Evolutionary conservation across 805 yeast genomes (phyloP), one percentile per base, ranked within the genome.

Genomic region (Saccharomycopsis oosterbeekiorum): DNA sequence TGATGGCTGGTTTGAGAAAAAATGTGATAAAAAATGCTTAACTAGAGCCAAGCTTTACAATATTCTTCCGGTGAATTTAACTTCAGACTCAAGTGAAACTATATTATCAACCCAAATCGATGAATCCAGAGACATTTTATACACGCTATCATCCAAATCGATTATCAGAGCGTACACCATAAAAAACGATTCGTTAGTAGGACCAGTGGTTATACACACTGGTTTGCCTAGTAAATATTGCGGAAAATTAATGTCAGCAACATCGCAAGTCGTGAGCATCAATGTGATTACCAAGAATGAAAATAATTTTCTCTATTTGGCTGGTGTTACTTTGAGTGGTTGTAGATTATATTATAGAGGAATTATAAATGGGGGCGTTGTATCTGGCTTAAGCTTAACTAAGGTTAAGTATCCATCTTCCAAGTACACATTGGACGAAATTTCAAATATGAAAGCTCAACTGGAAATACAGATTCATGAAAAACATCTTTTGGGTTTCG

Each of bases 1-100:
- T 29, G 94, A 90, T 56, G 86, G 89, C 60, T 93, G 97, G 89
- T 90, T 90, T 70, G 83, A 85, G 65, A 86, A 88, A 68, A 88
- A 85, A 67, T 88, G 96, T 69, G 84, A 83, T 67, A 91, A 91
- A 71, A 83, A 86, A 50, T 90, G 97, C 70, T 78, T 89, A 60
- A 90, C 97, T 54, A 84, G 83, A 73, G 82, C 82, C 66, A 84
- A 78, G 0, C 71, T 85, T 51, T 74, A 86, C 0, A 76, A 80
- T 41, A 74, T 83, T 39, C 72, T 84, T 21, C 85, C 85, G n/a
- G 47, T 56, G 37, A 21, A 61, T 34, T 14, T 47, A 41, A 42
- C 56, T 24, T 58, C 36, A 15, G 57, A 40, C 11, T 21, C 61
- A 17, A 81, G 83, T 2, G 96, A 89, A 68, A 72, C 79, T 0